A percentile compares a stretch with the other conserved stretches of the same genome.
Evolutionary conservation across 2,329 filamentous ascomycete genomes (phyloP).

Genomic region (Sporothrix pallida): DNA sequence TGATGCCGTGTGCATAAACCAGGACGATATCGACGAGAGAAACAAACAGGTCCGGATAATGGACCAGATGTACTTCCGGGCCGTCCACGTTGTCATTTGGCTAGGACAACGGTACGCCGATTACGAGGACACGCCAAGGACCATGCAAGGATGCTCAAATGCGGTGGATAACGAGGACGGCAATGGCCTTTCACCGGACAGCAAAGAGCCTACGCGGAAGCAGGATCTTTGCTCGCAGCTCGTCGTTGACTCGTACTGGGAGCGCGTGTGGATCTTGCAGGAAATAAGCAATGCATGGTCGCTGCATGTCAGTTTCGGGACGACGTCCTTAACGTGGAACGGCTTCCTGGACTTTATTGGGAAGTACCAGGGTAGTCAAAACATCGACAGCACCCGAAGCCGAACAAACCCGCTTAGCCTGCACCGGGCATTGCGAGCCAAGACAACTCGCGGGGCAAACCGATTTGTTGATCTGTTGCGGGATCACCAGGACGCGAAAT

Average conservation of each 20-base stretch:
- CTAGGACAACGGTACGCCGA: background rate
- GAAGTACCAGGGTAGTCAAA: background rate
- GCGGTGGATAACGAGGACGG: no score
- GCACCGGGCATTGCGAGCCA: background rate
- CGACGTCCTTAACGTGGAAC: background rate
- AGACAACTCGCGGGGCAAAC: background rate
- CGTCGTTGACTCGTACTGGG: background rate
- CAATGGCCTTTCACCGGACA: no score
- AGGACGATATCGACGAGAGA: background rate
- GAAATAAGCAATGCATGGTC: constrained; percentile 3
- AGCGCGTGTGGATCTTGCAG: constrained; percentile 10
- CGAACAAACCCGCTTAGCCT: background rate
- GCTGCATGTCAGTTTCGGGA: background rate
- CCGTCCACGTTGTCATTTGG: background rate
- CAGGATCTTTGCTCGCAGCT: background rate
- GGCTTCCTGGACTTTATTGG: background rate
- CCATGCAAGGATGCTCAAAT: no score
- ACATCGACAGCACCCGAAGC: background rate
- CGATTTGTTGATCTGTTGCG: background rate
- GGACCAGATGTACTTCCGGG: constrained; percentile 17
- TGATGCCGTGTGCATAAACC: constrained; percentile 26
- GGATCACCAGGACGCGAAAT: background rate
- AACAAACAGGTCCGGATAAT: constrained; percentile 16
- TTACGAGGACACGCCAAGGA: no score
- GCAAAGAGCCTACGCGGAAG: background rate